phyloP scores from a whole-genome alignment of 345 rosid genomes.

The Populus tremula region DNA sequence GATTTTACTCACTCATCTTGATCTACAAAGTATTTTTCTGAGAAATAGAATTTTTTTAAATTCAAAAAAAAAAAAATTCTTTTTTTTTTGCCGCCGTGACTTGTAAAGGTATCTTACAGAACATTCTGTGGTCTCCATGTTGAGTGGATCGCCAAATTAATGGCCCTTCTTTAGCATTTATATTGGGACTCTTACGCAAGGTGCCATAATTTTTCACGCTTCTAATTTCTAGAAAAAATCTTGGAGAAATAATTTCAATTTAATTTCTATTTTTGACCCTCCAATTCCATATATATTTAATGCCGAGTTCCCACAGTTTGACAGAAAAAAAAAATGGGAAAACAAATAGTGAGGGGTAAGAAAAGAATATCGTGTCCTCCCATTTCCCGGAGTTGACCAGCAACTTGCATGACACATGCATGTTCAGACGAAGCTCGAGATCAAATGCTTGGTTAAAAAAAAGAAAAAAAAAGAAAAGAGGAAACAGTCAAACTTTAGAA shows the following conservation, averaged over 20 bases:
- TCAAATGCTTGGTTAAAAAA: not conserved
- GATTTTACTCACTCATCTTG: no score
- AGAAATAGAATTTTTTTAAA: no score
- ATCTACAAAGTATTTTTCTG: no score
- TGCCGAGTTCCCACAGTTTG: not conserved
- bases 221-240: not conserved
- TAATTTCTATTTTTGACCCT: not conserved
- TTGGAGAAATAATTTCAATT: not conserved
- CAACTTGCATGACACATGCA: not conserved
- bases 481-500: not conserved
- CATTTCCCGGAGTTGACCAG: slow-evolving; percentile 24
- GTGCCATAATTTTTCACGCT: not conserved
- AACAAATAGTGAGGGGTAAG: not conserved
- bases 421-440: not conserved
- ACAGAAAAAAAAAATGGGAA: not conserved
- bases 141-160: not conserved
- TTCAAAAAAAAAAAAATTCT: no score
- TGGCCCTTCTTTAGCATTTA: not conserved
- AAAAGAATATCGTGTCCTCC: not conserved
- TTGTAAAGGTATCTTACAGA: not conserved
- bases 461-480: not conserved
- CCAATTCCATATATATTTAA: not conserved
- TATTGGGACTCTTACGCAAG: not conserved
- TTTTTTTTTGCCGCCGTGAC: not conserved
- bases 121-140: not conserved